Conservation (phyloP, 768 basidiomycete species). For the Serendipita sp. region DNA sequence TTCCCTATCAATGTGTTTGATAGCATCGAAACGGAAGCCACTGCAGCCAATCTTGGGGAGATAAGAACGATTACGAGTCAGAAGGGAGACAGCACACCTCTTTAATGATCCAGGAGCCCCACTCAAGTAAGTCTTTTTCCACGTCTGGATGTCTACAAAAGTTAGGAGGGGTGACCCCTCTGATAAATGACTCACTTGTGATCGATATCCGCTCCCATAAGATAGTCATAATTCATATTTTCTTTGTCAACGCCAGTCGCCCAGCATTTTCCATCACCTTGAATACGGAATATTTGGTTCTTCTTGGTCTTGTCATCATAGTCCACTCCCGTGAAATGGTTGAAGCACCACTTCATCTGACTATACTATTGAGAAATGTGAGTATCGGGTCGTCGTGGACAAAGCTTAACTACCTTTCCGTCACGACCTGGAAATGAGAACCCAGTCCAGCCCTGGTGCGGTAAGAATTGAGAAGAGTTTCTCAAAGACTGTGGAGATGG, state of each 20-base stretch:
- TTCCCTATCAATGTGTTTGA: constrained; percentile 24
- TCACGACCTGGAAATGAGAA: constrained; percentile 25
- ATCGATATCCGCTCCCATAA: constrained; percentile 18
- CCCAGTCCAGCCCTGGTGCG: constrained; percentile 13
- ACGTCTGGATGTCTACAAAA: constrained; percentile 20
- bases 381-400: background rate
- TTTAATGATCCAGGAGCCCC: constrained; percentile 21
- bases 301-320: constrained; percentile 21
- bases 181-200: constrained; percentile 10
- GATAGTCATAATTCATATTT: constrained; percentile 17
- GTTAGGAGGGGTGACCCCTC: background rate
- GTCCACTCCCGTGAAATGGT: constrained; percentile 20
- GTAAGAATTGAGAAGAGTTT: background rate
- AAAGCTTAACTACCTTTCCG: constrained; percentile 13
- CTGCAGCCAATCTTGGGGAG: constrained; percentile 20
- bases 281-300: constrained; percentile 21
- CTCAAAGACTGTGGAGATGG: background rate
- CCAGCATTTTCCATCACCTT: constrained; percentile 24
- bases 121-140: constrained; percentile 17
- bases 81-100: constrained; percentile 5
- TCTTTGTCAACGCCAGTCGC: constrained; percentile 22
- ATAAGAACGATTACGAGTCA: background rate
- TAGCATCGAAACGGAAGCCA: constrained; percentile 29
- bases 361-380: background rate
- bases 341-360: constrained; percentile 16